phyloP scores from a whole-genome alignment of 2,329 filamentous ascomycete species.

The Colletotrichum camelliae region DNA sequence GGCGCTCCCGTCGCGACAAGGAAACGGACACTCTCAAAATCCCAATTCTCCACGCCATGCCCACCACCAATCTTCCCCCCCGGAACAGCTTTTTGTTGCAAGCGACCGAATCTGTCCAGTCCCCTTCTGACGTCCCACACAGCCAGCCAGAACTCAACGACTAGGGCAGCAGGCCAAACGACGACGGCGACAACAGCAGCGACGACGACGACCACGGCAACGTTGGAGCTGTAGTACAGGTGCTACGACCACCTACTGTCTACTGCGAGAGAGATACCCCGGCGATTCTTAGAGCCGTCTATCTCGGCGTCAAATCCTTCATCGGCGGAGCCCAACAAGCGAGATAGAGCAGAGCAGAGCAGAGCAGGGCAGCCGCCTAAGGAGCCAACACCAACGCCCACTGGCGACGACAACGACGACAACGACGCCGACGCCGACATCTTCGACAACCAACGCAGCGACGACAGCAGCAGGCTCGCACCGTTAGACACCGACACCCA shows the following conservation, averaged over 20 bases:
- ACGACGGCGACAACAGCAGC: background rate
- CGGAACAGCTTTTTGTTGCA: background rate
- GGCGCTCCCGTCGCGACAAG: background rate
- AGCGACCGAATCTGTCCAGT: background rate
- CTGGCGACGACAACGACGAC: no score
- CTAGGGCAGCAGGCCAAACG: background rate
- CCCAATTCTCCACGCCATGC: conserved; percentile 5
- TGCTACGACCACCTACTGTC: no score
- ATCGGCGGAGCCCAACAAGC: background rate
- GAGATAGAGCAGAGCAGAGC: background rate
- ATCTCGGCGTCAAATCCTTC: background rate
- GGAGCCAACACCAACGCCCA: no score
- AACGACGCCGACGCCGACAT: background rate
- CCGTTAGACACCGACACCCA: background rate
- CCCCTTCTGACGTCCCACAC: background rate
- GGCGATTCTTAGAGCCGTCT: background rate
- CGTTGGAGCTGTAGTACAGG: no score
- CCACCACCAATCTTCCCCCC: background rate
- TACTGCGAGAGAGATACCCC: background rate
- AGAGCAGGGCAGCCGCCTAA: no score
- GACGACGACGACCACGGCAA: background rate
- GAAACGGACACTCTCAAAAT: background rate
- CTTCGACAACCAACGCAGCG: background rate
- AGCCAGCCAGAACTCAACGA: background rate
- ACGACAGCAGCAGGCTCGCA: background rate